Percentiles rank a stretch among this genome's conserved stretches.
These are phyloP conservation scores for Ganoderma resinaceum DNA, from an alignment of 1,284 basidiomycete species.

Conservation along the genomic window DNA sequence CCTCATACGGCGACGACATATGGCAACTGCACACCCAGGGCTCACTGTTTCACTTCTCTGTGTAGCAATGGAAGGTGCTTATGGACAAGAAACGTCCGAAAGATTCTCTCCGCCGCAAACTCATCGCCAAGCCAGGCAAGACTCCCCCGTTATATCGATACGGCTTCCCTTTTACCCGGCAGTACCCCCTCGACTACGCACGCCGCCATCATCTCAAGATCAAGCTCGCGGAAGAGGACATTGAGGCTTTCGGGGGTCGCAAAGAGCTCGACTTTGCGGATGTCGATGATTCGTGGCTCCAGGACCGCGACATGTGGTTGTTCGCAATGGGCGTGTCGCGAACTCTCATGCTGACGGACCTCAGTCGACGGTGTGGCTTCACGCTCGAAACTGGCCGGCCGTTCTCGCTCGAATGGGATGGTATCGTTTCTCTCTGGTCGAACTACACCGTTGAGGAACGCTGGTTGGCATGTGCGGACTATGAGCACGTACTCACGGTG, in stretches of 20 bases:
- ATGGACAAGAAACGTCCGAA: not conserved
- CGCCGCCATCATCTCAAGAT: not conserved
- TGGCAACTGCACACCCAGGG: no score
- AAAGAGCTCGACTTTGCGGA: not conserved
- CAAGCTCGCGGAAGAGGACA: not conserved
- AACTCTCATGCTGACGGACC: not conserved
- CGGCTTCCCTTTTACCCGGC: not conserved
- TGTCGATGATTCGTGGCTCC: not conserved
- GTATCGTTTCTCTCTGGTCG: conserved; percentile 6
- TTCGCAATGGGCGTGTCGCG: not conserved
- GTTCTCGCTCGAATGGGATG: not conserved
- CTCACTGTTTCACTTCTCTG: not conserved
- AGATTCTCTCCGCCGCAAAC: not conserved
- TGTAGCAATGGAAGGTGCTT: not conserved
- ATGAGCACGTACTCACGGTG: not conserved
- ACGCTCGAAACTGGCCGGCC: not conserved
- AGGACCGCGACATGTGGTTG: not conserved
- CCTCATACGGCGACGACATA: not conserved
- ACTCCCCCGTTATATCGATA: not conserved
- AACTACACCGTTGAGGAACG: not conserved
- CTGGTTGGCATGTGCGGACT: not conserved
- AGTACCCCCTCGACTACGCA: not conserved
- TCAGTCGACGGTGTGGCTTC: not conserved
- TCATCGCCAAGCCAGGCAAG: not conserved
- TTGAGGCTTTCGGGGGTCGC: not conserved